Base-by-base conservation (phyloP, 2,329 filamentous ascomycete species). In the Phaeosphaeriaceae sp. region DNA sequence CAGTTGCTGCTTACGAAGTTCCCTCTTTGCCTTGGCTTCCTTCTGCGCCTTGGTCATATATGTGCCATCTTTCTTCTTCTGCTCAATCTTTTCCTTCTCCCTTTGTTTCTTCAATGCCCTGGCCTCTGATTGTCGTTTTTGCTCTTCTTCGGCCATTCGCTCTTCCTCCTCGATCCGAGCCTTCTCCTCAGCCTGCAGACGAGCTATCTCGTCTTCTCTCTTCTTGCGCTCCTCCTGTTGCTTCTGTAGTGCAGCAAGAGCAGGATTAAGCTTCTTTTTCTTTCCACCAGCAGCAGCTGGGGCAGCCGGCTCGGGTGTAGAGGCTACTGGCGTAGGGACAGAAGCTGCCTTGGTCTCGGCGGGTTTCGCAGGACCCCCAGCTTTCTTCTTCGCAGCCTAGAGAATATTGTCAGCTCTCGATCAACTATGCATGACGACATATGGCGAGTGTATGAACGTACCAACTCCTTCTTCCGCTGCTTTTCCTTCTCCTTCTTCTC, bases 401-500 rank as follows among this genome's bases (percentile, higher is more conserved):
- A 20, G 46, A 40, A 18, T 8, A 28, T 5, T 61, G 44, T 44
- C 16, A 30, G 44, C 23, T 15, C 17, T 12, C 7, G 3, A 35
- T 36, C 6, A 17, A 3, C 2, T 13, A 21, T 20, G 11, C 23
- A 16, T 21, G 9, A 26, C 32, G 23, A 26, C n/a, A 9, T n/a
- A 5, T 12, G 4, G n/a, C 29, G 17, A 8, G n/a, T 33, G 17
- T 9, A 3, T 18, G 29, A 26, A 55, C 79, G 49, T 74, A 94
- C 91, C 84, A 97, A 89, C 76, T 99, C 94, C 85, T 92, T 99
- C 80, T 99, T 99, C 61, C 92, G 84, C 78, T 94, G 90, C 85
- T 99, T 99, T 80, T 99, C 94, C 54, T 91, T 87, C 79, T 99
- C 94, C 79, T 97, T 99, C 83, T 93, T 97, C 68, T 93, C 82